Evolutionary conservation across 2,329 filamentous ascomycete species (phyloP).

Genomic region (Colletotrichum nymphaeae): DNA sequence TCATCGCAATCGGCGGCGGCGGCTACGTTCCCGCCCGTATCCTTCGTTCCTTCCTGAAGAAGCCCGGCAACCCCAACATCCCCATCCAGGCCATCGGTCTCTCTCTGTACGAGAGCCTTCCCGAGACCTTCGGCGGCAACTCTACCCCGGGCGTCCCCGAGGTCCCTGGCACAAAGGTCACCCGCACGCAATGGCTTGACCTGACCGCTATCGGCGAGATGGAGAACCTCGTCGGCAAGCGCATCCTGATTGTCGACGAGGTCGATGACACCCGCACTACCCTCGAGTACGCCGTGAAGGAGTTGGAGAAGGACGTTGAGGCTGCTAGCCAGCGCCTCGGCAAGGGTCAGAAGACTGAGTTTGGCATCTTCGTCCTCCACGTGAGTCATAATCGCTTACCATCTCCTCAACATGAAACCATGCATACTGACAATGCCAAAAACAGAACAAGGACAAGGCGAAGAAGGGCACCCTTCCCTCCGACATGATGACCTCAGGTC

Average conservation of each 20-base stretch:
- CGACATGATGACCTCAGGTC: constrained; percentile 77
- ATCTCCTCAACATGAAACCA: no score
- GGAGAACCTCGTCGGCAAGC: constrained; percentile 90
- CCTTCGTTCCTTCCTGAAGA: constrained; percentile 96
- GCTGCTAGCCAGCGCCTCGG: constrained; percentile 77
- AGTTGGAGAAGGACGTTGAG: constrained; percentile 95
- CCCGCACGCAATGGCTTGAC: constrained; percentile 98
- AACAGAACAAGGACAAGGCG: constrained; percentile 96
- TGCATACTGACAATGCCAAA: no score
- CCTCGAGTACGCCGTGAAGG: constrained; percentile 91
- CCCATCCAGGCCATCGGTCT: constrained; percentile 99
- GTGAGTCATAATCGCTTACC: no score
- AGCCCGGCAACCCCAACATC: constrained; percentile 88
- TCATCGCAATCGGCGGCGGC: constrained; percentile 98
- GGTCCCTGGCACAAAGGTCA: constrained; percentile 90
- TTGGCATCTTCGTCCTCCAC: constrained; percentile 95
- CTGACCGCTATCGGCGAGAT: constrained; percentile 84
- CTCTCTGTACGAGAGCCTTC: constrained; percentile 91
- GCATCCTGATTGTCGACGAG: constrained; percentile 92
- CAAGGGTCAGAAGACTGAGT: constrained; percentile 77
- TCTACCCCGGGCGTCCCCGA: constrained; percentile 70
- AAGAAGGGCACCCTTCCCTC: constrained; percentile 91
- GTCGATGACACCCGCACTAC: constrained; percentile 96
- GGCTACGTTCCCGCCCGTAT: constrained; percentile 98
- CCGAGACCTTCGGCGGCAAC: constrained; percentile 63